These are phyloP conservation scores for Scheffersomyces segobiensis DNA, from an alignment of 1,139 yeast genomes.

Conservation along the genomic window DNA sequence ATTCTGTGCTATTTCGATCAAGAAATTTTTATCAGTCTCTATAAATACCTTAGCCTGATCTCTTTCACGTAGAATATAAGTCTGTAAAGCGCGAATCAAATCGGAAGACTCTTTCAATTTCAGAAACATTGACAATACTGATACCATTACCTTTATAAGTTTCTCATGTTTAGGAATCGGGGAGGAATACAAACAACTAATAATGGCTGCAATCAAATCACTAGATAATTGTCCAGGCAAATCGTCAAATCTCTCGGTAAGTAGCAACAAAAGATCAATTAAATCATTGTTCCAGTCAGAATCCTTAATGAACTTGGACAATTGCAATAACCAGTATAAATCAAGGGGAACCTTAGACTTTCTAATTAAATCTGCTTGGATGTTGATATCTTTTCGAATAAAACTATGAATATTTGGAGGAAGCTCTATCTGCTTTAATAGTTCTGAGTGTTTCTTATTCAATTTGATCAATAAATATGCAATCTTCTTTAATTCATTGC, in stretches of 20 bases:
- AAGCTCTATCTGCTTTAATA: neutral
- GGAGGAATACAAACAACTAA: constrained; percentile 13
- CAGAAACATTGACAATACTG: neutral
- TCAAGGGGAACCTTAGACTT: neutral
- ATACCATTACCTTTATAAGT: neutral
- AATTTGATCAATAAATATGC: constrained; percentile 45
- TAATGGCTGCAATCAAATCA: constrained; percentile 17
- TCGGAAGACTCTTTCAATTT: neutral
- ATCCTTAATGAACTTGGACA: neutral
- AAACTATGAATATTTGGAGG: neutral
- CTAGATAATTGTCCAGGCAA: constrained; percentile 11
- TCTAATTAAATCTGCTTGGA: neutral
- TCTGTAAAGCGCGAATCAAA: neutral
- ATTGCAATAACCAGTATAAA: neutral
- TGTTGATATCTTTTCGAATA: neutral
- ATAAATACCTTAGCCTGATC: constrained; percentile 1
- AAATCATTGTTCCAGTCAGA: neutral
- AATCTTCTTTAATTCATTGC: constrained; percentile 31
- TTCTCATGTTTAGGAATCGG: neutral
- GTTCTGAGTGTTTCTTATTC: constrained; percentile 10
- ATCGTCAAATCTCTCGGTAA: neutral
- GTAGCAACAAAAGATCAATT: neutral
- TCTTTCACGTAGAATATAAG: neutral
- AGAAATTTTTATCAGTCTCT: constrained; percentile 1
- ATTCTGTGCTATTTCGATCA: constrained; percentile 26